phyloP scores from a whole-genome alignment of 208 protist genomes.

The Wallacemonas sp. region DNA sequence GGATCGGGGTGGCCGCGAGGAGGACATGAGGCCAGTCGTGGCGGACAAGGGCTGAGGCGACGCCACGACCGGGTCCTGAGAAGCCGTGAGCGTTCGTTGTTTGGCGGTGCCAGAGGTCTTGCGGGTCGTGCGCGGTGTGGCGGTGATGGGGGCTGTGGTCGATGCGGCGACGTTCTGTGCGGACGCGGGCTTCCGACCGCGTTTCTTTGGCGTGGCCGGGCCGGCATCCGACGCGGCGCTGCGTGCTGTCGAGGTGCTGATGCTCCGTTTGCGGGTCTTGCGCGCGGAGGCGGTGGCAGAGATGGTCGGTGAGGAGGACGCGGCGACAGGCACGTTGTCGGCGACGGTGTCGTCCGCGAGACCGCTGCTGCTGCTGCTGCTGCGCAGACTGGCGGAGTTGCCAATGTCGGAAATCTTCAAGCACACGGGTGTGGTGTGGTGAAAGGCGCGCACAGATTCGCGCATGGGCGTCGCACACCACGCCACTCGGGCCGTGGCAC shows the following conservation, averaged over 20 bases:
- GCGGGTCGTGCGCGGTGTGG: neutral
- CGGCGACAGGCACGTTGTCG: neutral
- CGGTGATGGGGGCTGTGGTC: neutral
- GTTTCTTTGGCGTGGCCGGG: neutral
- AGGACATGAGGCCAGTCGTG: no score
- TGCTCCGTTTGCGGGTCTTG: slow-evolving; percentile 11
- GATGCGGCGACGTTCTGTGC: neutral
- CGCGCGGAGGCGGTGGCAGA: neutral
- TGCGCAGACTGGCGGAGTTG: neutral
- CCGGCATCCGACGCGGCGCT: neutral
- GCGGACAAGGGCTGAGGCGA: no score
- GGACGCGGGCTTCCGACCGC: neutral
- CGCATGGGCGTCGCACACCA: neutral
- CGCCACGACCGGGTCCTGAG: no score
- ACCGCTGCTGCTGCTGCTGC: neutral
- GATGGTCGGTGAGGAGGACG: neutral
- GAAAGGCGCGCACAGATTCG: neutral
- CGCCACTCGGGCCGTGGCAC: no score
- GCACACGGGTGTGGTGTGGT: neutral
- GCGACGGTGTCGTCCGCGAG: neutral
- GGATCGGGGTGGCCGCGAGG: no score
- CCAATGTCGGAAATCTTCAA: neutral
- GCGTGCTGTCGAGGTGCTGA: neutral
- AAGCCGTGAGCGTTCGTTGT: neutral
- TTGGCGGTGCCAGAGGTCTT: neutral